These are phyloP conservation scores for Anisodus tanguticus DNA, from an alignment of 257 asterid species.

Conservation along the genomic window DNA sequence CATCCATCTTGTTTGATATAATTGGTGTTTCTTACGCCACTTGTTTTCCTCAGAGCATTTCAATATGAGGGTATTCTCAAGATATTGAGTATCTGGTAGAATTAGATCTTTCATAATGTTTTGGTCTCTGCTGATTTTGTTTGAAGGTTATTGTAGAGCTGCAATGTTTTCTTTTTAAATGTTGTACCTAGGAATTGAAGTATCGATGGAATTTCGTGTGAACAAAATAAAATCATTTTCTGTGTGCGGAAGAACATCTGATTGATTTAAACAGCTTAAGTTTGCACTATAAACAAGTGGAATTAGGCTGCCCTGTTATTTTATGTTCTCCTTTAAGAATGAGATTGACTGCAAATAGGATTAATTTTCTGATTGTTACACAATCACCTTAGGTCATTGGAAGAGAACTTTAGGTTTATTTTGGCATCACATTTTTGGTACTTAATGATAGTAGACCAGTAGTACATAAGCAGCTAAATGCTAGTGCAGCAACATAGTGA, in stretches of 20 bases:
- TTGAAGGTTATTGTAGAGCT: background rate
- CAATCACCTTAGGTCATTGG: background rate
- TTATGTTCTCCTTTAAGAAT: background rate
- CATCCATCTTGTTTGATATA: background rate
- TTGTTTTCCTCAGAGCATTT: background rate
- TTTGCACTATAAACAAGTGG: background rate
- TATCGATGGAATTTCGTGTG: background rate
- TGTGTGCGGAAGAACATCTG: background rate
- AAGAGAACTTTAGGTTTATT: too few relatives aligned
- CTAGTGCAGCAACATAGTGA: too few relatives aligned
- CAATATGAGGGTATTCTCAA: background rate
- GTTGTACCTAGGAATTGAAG: slow-evolving; percentile 5
- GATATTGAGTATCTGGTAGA: background rate
- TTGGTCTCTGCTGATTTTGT: background rate
- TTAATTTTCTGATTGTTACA: background rate
- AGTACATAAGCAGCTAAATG: background rate
- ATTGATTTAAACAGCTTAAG: background rate
- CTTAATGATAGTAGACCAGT: too few relatives aligned
- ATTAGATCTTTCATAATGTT: background rate
- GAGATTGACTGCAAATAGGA: background rate
- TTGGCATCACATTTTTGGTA: too few relatives aligned
- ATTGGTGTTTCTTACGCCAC: background rate
- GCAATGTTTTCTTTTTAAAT: background rate
- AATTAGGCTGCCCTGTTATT: background rate
- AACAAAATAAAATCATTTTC: background rate